Conservation (phyloP, 768 basidiomycete genomes). For the Boletus fagicola region DNA sequence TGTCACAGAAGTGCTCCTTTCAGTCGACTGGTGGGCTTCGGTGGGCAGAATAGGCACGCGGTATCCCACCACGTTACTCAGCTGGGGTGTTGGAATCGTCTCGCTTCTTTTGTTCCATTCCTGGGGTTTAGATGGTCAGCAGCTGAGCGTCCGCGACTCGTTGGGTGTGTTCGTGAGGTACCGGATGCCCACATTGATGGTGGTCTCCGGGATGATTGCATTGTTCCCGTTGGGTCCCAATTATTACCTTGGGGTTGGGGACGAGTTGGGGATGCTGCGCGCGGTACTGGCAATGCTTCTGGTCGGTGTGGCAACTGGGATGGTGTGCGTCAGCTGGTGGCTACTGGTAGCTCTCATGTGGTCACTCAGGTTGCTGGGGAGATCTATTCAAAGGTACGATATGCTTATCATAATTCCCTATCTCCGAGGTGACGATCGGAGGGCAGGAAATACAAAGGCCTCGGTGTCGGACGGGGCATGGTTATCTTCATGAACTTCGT, state of each 20-base stretch:
- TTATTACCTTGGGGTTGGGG: conserved; percentile 61
- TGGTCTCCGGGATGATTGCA: conserved; percentile 44
- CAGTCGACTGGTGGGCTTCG: conserved; percentile 68
- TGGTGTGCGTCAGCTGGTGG: conserved; percentile 63
- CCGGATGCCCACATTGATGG: conserved; percentile 43
- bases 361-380: conserved; percentile 32
- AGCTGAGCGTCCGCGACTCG: conserved; percentile 49
- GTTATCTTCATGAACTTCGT: conserved; percentile 60
- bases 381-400: conserved; percentile 17
- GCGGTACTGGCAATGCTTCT: conserved; percentile 54
- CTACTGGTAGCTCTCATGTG: conserved; percentile 48
- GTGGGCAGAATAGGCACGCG: conserved; percentile 69
- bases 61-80: conserved; percentile 68
- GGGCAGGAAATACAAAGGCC: conserved; percentile 32
- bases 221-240: conserved; percentile 54
- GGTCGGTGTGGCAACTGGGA: conserved; percentile 58
- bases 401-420: not conserved
- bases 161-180: conserved; percentile 42
- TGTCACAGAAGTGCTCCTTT: conserved; percentile 43
- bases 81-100: conserved; percentile 75
- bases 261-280: conserved; percentile 40
- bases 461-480: conserved; percentile 45
- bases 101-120: conserved; percentile 54
- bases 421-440: not conserved
- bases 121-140: conserved; percentile 39